A percentile compares a stretch with the other conserved stretches of the same genome.
Conservation (phyloP, 768 basidiomycete genomes). For the Obba rivulosa region DNA sequence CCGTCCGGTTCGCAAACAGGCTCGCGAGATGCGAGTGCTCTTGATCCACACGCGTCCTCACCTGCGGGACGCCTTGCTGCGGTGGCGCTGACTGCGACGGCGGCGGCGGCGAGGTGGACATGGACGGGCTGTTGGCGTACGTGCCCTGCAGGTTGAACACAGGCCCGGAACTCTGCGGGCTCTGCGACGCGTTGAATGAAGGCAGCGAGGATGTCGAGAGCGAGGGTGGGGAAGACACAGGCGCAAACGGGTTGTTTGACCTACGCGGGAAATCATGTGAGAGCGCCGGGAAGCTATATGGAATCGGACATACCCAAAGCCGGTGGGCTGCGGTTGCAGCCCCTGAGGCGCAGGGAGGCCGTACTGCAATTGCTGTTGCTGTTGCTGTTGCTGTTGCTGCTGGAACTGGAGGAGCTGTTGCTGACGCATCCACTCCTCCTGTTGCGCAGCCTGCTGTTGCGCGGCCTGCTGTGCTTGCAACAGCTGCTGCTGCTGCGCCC, state of each 20-base stretch:
- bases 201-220: conserved; percentile 27
- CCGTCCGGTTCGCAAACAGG: conserved; percentile 76
- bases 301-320: conserved; percentile 66
- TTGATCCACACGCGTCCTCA: conserved; percentile 51
- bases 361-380: conserved; percentile 42
- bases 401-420: conserved; percentile 48
- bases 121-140: conserved; percentile 43
- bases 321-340: conserved; percentile 58
- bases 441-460: conserved; percentile 40
- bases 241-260: conserved; percentile 94
- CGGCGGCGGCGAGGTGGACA: conserved; percentile 36
- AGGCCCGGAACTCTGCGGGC: conserved; percentile 30
- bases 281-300: too few relatives aligned
- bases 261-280: conserved; percentile 30
- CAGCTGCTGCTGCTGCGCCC: conserved; percentile 42
- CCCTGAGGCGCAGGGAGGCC: conserved; percentile 33
- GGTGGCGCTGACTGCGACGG: conserved; percentile 33
- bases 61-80: conserved; percentile 4
- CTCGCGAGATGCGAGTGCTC: conserved; percentile 69
- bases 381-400: conserved; percentile 51
- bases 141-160: conserved; percentile 70
- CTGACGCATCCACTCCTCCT: conserved; percentile 59
- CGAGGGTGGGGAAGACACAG: conserved; percentile 25
- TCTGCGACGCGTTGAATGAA: conserved; percentile 27
- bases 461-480: conserved; percentile 43